These are phyloP conservation scores for Chaetomium globosum DNA, from an alignment of 2,329 filamentous ascomycete species.

Conservation along the genomic window DNA sequence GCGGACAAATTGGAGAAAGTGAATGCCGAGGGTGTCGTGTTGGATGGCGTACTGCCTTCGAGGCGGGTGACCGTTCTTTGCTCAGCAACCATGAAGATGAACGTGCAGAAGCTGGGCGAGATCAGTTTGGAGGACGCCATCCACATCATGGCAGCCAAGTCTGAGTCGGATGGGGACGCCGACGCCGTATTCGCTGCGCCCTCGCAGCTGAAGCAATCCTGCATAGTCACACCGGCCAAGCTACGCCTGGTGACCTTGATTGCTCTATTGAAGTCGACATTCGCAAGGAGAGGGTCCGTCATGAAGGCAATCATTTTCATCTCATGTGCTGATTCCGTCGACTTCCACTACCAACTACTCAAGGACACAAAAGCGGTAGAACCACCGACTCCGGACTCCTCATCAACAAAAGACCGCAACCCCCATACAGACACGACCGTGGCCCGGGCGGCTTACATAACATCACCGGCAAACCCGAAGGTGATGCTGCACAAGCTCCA, in stretches of 20 bases:
- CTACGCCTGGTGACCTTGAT: conserved; percentile 85
- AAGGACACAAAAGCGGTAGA: conserved; percentile 46
- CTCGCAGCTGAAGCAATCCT: conserved; percentile 90
- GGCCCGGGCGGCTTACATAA: conserved; percentile 70
- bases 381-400: conserved; percentile 39
- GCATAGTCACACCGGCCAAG: conserved; percentile 84
- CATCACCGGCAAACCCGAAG: conserved; percentile 69
- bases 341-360: conserved; percentile 91
- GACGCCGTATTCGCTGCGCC: conserved; percentile 75
- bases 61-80: conserved; percentile 86
- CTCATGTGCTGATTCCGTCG: conserved; percentile 93
- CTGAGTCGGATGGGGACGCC: conserved; percentile 51
- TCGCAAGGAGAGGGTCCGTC: conserved; percentile 82
- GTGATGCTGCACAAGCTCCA: conserved; percentile 86
- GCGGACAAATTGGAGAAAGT: conserved; percentile 61
- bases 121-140: conserved; percentile 93
- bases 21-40: conserved; percentile 59
- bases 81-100: conserved; percentile 97
- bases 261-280: conserved; percentile 80
- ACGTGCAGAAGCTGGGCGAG: conserved; percentile 88
- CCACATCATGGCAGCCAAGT: conserved; percentile 73
- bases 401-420: conserved; percentile 33
- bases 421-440: conserved; percentile 56
- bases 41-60: conserved; percentile 68
- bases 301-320: conserved; percentile 98